Evolutionary conservation across 768 basidiomycete genomes (phyloP).

Genomic region (Xerocomellus chrysenteron): DNA sequence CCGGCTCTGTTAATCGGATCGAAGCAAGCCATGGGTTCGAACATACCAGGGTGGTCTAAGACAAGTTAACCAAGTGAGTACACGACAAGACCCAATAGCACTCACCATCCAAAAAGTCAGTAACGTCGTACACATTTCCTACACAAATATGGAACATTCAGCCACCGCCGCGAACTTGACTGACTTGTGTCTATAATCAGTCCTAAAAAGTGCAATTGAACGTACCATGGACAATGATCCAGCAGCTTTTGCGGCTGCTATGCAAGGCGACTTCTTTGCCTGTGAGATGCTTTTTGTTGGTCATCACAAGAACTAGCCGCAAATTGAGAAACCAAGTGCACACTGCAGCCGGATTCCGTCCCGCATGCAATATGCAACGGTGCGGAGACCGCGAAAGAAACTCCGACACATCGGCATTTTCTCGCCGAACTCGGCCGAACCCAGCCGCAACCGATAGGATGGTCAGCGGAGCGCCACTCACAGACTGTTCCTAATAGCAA

Average conservation of each 20-base stretch:
- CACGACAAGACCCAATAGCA: background rate
- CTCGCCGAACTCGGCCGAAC: background rate
- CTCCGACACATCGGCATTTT: slow-evolving; percentile 2
- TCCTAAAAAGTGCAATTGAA: background rate
- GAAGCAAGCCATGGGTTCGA: background rate
- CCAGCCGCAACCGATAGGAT: too few relatives aligned
- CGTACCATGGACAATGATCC: slow-evolving; percentile 84
- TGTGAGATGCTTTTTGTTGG: slow-evolving; percentile 31
- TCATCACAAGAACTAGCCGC: slow-evolving; percentile 8
- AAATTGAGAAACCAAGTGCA: background rate
- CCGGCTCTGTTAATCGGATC: slow-evolving; percentile 1
- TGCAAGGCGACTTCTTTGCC: slow-evolving; percentile 55
- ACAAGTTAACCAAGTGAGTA: background rate
- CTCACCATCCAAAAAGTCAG: slow-evolving; percentile 71
- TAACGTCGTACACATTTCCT: slow-evolving; percentile 79
- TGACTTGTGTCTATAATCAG: background rate
- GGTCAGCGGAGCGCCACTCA: too few relatives aligned
- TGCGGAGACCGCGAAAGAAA: background rate
- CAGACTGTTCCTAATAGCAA: too few relatives aligned
- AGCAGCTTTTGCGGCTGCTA: slow-evolving; percentile 61
- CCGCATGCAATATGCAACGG: background rate
- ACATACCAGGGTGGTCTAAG: slow-evolving; percentile 63
- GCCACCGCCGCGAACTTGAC: background rate
- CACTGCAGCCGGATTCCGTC: slow-evolving; percentile 1
- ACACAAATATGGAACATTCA: background rate